Conservation (phyloP, 768 basidiomycete species). For the Mycena rebaudengoi region DNA sequence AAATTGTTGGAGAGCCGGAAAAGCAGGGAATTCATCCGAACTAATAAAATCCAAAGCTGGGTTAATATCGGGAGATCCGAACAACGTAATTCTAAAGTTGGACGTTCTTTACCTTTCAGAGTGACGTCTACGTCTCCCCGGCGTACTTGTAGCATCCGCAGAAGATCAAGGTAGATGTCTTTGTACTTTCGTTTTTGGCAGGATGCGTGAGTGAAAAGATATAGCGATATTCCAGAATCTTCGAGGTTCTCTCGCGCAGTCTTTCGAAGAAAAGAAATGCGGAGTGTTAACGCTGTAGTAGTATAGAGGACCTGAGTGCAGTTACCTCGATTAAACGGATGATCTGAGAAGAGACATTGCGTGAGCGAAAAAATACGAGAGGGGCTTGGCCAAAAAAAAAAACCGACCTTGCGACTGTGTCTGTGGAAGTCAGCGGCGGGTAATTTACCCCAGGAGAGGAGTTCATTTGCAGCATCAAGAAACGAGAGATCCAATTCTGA, state of each 20-base stretch:
- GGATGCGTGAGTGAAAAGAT: constrained; percentile 19
- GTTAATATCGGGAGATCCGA: background rate
- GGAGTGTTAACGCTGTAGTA: background rate
- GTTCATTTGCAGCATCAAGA: constrained; percentile 13
- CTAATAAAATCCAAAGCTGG: background rate
- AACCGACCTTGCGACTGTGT: constrained; percentile 22
- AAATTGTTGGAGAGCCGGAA: constrained; percentile 21
- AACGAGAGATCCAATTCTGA: constrained; percentile 11
- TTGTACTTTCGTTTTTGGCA: constrained; percentile 13
- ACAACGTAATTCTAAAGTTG: constrained; percentile 3
- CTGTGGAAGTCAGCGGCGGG: constrained; percentile 14
- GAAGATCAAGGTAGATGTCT: constrained; percentile 15
- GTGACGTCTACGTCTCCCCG: constrained; percentile 14
- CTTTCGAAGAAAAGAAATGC: constrained; percentile 10
- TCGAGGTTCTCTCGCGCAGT: constrained; percentile 19
- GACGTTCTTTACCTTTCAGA: constrained; percentile 13
- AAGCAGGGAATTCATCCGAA: constrained; percentile 16
- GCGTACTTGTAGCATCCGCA: constrained; percentile 19
- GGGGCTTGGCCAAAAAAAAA: background rate
- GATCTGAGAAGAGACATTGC: constrained; percentile 12
- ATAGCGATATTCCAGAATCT: constrained; percentile 22
- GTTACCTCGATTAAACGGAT: constrained; percentile 26
- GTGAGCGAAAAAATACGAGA: constrained; percentile 6
- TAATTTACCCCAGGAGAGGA: constrained; percentile 15
- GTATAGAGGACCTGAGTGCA: background rate